Conservation (phyloP, 345 rosid species). For the Lagerstroemia speciosa region DNA sequence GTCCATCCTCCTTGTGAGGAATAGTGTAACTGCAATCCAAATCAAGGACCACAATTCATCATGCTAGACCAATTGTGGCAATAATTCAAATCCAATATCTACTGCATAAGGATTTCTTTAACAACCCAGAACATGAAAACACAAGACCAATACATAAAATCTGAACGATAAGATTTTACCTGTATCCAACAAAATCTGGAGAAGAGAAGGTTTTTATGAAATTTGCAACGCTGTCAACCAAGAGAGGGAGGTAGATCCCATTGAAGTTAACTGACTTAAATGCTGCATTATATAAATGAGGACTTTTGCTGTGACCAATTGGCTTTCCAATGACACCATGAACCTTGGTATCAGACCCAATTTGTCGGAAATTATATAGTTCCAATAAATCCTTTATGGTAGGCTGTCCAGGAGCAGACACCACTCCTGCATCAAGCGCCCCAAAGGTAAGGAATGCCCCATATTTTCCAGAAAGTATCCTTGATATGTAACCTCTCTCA, state of each 20-base stretch:
- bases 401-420: slow-evolving; percentile 58
- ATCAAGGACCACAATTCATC: background rate
- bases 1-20: slow-evolving; percentile 49
- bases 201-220: slow-evolving; percentile 35
- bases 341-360: slow-evolving; percentile 49
- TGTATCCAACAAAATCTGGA: slow-evolving; percentile 46
- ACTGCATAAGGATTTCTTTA: no score
- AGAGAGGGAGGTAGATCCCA: slow-evolving; percentile 48
- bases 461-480: slow-evolving; percentile 46
- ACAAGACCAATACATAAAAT: background rate
- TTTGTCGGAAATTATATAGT: slow-evolving; percentile 40
- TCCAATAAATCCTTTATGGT: slow-evolving; percentile 39
- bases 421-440: slow-evolving; percentile 33
- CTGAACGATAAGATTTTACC: slow-evolving; percentile 23
- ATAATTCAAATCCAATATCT: background rate
- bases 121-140: background rate
- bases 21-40: slow-evolving; percentile 30
- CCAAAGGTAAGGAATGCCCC: slow-evolving; percentile 63
- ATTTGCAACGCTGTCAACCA: slow-evolving; percentile 44
- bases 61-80: background rate
- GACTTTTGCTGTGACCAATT: slow-evolving; percentile 57
- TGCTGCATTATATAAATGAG: slow-evolving; percentile 47
- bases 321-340: slow-evolving; percentile 64
- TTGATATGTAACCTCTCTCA: slow-evolving; percentile 50
- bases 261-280: slow-evolving; percentile 39